Conservation (phyloP, 352 stramenopile species). For the Pythium biforme region DNA sequence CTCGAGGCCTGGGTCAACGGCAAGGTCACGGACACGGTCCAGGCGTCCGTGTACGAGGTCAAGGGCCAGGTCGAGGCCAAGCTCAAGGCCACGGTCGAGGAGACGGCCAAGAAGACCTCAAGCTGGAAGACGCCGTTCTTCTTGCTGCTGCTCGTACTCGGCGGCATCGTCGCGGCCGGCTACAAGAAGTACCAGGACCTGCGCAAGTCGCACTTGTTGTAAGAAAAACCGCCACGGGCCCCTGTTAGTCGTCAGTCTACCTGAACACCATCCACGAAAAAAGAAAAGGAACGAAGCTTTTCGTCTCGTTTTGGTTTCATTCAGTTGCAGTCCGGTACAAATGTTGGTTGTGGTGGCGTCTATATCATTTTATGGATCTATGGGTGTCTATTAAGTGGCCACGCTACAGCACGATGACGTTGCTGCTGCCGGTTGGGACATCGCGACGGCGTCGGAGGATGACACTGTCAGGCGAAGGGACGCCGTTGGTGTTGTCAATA, state of each 20-base stretch:
- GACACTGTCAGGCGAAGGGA: too few species aligned
- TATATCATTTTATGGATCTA: too few species aligned
- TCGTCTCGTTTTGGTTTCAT: too few species aligned
- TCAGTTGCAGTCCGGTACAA: too few species aligned
- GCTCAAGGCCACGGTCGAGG: slow-evolving; percentile 67
- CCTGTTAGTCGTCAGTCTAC: neutral
- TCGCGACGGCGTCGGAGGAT: too few species aligned
- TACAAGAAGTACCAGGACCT: slow-evolving; percentile 90
- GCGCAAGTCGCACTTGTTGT: slow-evolving; percentile 86
- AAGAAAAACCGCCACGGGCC: slow-evolving; percentile 13
- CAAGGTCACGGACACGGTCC: slow-evolving; percentile 55
- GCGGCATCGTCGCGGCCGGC: slow-evolving; percentile 44
- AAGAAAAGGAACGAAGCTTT: neutral
- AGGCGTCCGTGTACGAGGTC: slow-evolving; percentile 55
- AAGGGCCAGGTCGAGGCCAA: slow-evolving; percentile 67
- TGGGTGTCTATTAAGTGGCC: too few species aligned
- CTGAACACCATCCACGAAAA: neutral
- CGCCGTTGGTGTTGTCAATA: neutral
- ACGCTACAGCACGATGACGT: too few species aligned
- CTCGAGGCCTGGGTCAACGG: slow-evolving; percentile 69
- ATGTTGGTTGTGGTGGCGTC: too few species aligned
- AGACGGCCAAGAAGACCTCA: slow-evolving; percentile 65
- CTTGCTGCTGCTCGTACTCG: slow-evolving; percentile 68
- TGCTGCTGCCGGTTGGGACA: too few species aligned
- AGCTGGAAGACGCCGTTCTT: slow-evolving; percentile 86